These are phyloP conservation scores for Chiua virens DNA, from an alignment of 768 basidiomycete genomes.

Conservation along the genomic window DNA sequence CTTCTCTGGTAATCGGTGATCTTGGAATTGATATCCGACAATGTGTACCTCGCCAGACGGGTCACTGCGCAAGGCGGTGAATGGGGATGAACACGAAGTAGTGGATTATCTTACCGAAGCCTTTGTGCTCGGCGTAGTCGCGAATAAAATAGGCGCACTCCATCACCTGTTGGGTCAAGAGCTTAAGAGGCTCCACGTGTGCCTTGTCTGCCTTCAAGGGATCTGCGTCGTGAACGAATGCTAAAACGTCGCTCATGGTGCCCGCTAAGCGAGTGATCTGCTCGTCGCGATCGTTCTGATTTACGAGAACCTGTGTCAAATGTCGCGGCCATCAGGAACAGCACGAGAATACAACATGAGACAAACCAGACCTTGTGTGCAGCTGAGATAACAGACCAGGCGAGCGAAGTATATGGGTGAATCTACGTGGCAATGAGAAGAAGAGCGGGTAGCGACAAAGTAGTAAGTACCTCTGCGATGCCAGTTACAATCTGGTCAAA, in stretches of 20 bases:
- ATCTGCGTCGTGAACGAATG: too few species aligned
- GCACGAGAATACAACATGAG: neutral
- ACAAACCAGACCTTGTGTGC: neutral
- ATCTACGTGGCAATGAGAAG: neutral
- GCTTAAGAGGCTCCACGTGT: too few species aligned
- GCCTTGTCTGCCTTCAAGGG: too few species aligned
- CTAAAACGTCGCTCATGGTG: too few species aligned
- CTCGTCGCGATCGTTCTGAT: neutral
- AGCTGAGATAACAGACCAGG: neutral
- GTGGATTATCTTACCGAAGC: too few species aligned
- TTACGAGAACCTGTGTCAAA: neutral
- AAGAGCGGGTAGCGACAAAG: neutral
- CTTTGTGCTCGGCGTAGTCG: too few species aligned
- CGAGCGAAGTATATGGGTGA: neutral
- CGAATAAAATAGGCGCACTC: too few species aligned
- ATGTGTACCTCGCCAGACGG: neutral
- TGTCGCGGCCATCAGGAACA: neutral
- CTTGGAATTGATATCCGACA: neutral
- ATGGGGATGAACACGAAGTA: too few species aligned
- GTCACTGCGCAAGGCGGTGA: neutral
- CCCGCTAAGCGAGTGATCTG: too few species aligned
- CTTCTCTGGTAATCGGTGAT: neutral
- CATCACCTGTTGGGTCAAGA: neutral
- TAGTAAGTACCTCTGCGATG: neutral
- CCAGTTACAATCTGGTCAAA: neutral